Evolutionary conservation across 305 asterid species (phyloP).

Genomic region (Caryopteris hybrid): DNA sequence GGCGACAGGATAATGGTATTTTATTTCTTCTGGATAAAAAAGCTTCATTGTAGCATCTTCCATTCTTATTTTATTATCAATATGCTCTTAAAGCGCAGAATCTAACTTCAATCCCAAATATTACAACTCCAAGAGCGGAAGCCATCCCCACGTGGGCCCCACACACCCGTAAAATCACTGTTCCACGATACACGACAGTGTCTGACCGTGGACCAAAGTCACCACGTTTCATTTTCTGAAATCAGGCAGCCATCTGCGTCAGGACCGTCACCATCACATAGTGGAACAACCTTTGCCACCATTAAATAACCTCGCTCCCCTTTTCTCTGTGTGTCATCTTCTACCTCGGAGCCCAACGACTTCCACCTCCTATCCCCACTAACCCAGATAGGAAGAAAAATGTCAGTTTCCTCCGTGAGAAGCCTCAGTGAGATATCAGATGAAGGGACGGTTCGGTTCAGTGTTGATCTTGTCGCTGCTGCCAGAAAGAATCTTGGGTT

Average conservation of each 20-base stretch:
- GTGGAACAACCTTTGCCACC: not conserved
- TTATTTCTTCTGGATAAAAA: no score
- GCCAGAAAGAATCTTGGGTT: conserved; percentile 61
- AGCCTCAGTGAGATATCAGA: conserved; percentile 56
- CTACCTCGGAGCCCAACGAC: no score
- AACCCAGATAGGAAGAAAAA: not conserved
- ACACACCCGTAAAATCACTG: no score
- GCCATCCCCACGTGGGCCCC: no score
- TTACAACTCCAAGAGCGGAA: no score
- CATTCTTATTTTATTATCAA: no score
- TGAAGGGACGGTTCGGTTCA: conserved; percentile 40
- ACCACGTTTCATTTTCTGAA: conserved; percentile 1
- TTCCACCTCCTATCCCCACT: not conserved
- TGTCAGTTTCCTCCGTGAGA: conserved; percentile 47
- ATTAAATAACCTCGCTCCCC: not conserved
- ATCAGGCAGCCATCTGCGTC: not conserved
- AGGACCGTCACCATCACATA: not conserved
- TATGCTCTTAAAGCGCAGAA: no score
- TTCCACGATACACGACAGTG: not conserved
- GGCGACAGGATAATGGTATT: not conserved
- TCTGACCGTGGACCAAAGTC: not conserved
- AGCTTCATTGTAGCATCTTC: no score
- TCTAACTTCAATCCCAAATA: no score
- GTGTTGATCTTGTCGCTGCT: conserved; percentile 85
- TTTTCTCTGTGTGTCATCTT: not conserved